A percentile compares a stretch with the other conserved stretches of the same genome.
phyloP scores from a whole-genome alignment of 75 land plant species.

The Picea glauca region DNA sequence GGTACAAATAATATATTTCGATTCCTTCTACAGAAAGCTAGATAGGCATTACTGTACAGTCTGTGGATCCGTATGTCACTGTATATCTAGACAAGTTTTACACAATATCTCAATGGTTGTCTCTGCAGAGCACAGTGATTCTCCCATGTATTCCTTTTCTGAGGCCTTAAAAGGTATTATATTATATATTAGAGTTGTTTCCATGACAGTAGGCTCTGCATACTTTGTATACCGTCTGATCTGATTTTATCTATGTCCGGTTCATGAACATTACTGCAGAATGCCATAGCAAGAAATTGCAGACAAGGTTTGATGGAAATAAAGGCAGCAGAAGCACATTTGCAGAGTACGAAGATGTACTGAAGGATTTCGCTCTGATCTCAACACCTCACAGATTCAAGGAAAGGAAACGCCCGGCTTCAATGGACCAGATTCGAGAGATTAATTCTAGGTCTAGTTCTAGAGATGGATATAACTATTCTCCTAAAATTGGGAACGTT shows the following conservation, averaged over 20 bases:
- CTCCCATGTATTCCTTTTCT: conserved; percentile 43
- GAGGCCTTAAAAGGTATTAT: conserved; percentile 52
- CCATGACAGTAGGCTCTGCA: background rate
- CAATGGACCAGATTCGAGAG: conserved; percentile 32
- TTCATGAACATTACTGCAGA: conserved; percentile 16
- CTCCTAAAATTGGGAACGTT: conserved; percentile 7
- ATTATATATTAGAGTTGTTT: background rate
- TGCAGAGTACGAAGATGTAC: background rate
- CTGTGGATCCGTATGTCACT: no score
- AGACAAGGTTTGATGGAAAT: background rate
- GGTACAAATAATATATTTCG: no score
- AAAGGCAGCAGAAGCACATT: background rate
- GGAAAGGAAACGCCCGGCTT: conserved; percentile 34
- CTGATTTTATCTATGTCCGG: background rate
- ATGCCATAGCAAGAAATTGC: conserved; percentile 26
- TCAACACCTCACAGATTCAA: conserved; percentile 17
- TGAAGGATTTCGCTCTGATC: conserved; percentile 10
- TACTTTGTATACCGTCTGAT: background rate
- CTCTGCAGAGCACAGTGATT: conserved; percentile 11
- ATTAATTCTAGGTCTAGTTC: no score
- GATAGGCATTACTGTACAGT: no score
- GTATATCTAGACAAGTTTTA: no score
- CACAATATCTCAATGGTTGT: background rate
- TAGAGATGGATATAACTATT: no score
- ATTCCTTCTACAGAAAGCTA: no score